Base-by-base conservation (phyloP, 768 basidiomycete species). In the Sarcomyxa edulis region DNA sequence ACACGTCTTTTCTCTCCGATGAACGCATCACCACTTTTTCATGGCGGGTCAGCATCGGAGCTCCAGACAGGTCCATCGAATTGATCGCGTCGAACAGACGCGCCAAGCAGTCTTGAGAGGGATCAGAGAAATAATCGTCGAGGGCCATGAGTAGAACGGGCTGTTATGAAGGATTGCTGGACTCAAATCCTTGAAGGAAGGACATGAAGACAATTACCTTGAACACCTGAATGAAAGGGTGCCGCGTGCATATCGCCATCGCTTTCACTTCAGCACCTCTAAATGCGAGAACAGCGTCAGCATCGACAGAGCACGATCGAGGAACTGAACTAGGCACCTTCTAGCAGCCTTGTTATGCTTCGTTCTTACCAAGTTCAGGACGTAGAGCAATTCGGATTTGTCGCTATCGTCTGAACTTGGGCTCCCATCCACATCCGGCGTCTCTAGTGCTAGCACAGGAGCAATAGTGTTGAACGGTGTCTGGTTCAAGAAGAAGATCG, bases 401-500 rank as follows among this genome's bases (percentile, higher is more conserved):
- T 62, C 56, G 30, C 44, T 49, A 14, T 52, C 60, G 18, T 66
- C 64, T 8, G 67, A 65, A 15, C 68, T 46, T 10, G 52, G 54
- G 25, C 57, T 49, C 30, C 61, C 50, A 35, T 59, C 64, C 11
- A 58, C 52, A 49, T 70, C 69, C 8, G 68, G 69, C 6, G 74
- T 77, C 49, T 85, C 84, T 46, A 84, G 64, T 1, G 86, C 79
- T 28, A 94, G 71, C 11, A 92, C 76, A 5, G 91, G 86, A 2
- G 82, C 76, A 47, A 95, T 89, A 12, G 81, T 83, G 54, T 93
- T 92, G 64, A 84, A 87, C 0, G 82, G 72, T 1, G 88, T 91
- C 62, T 97, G 96, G 56, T 97, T 97, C 41, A 99, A 76, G 60
- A 95, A 96, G 72, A 99, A 99, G 30, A 97, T 81, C 5, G 96